Percentiles rank a stretch among this genome's conserved stretches.
phyloP scores from a whole-genome alignment of 2,329 filamentous ascomycete species.

The Podosphaera xanthii region DNA sequence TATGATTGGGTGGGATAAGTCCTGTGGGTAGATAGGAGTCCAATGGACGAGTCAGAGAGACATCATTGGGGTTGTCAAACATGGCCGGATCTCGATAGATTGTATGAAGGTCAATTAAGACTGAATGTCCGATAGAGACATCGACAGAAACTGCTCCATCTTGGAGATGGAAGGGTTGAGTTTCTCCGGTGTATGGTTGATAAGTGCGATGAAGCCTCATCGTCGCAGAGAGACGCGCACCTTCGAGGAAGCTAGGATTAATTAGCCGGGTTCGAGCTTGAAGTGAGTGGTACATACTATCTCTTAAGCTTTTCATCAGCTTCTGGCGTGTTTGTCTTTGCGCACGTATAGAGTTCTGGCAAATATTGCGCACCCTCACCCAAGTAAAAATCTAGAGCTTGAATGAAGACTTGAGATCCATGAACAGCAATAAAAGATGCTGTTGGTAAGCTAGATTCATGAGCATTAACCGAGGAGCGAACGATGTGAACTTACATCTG shows the following conservation, averaged over 20 bases:
- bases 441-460: slow-evolving; percentile 23
- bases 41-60: slow-evolving; percentile 40
- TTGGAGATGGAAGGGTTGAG: slow-evolving; percentile 23
- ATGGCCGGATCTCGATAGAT: slow-evolving; percentile 31
- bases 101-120: slow-evolving; percentile 38
- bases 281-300: slow-evolving; percentile 17
- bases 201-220: slow-evolving; percentile 32
- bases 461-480: neutral
- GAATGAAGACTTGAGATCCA: slow-evolving; percentile 49
- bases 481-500: slow-evolving; percentile 9
- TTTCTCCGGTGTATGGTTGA: slow-evolving; percentile 17
- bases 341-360: slow-evolving; percentile 35
- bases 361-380: slow-evolving; percentile 32
- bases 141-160: slow-evolving; percentile 26
- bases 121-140: slow-evolving; percentile 31
- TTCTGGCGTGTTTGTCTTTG: slow-evolving; percentile 29
- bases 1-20: slow-evolving; percentile 35
- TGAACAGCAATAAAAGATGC: slow-evolving; percentile 45
- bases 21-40: slow-evolving; percentile 43
- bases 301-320: slow-evolving; percentile 41
- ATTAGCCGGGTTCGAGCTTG: slow-evolving; percentile 1
- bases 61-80: slow-evolving; percentile 36
- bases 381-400: slow-evolving; percentile 52
- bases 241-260: slow-evolving; percentile 36
- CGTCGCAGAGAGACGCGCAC: slow-evolving; percentile 40